A percentile compares a stretch with the other conserved stretches of the same genome.
Evolutionary conservation across 1,139 yeast species (phyloP).

Genomic region (Hemisphaericaspora xylanilytica): DNA sequence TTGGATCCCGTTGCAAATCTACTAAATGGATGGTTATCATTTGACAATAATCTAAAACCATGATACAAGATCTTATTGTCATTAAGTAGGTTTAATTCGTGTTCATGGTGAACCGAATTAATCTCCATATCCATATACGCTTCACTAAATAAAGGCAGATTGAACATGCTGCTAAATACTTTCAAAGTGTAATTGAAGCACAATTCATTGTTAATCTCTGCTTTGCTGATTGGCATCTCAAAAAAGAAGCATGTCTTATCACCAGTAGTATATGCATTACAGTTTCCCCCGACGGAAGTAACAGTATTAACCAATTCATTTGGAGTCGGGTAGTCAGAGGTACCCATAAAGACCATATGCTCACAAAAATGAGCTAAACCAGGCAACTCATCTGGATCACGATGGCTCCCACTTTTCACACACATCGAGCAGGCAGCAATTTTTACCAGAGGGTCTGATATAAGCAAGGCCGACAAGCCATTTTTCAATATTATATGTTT

Average conservation of each 20-base stretch:
- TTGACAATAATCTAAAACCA: conserved; percentile 52
- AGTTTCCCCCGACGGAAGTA: conserved; percentile 49
- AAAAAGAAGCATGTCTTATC: conserved; percentile 61
- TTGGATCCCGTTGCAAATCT: conserved; percentile 48
- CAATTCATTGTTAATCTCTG: conserved; percentile 21
- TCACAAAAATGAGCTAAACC: conserved; percentile 79
- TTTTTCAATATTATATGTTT: conserved; percentile 48
- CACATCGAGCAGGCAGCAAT: conserved; percentile 45
- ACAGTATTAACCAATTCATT: conserved; percentile 44
- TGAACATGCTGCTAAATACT: conserved; percentile 53
- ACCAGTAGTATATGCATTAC: conserved; percentile 68
- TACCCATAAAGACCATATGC: conserved; percentile 61
- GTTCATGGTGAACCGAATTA: conserved; percentile 63
- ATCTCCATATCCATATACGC: conserved; percentile 48
- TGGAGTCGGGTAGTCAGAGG: conserved; percentile 51
- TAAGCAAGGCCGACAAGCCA: conserved; percentile 49
- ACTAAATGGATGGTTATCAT: conserved; percentile 39
- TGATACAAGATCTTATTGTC: conserved; percentile 52
- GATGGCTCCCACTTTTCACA: conserved; percentile 61
- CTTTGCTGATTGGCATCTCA: conserved; percentile 49
- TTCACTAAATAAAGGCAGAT: conserved; percentile 48
- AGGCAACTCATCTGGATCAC: conserved; percentile 52
- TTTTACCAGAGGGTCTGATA: conserved; percentile 56
- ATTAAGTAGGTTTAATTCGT: conserved; percentile 45
- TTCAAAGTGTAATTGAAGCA: conserved; percentile 44